Conservation (phyloP, 176 grass and related monocot species). For the Dendrocalamus sinicus region DNA sequence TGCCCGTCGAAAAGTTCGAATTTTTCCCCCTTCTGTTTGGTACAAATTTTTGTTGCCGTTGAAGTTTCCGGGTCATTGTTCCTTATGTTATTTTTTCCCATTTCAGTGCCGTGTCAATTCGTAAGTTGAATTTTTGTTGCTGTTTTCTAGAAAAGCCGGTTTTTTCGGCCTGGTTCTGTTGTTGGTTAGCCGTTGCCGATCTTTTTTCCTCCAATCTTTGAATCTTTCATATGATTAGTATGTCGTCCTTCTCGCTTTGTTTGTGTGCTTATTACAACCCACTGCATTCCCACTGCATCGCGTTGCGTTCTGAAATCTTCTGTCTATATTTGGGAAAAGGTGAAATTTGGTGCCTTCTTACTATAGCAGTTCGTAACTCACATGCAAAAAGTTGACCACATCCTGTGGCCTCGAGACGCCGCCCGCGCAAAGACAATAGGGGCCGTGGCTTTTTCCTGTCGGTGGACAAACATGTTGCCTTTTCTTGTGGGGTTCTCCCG, state of each 20-base stretch:
- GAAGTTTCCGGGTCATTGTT: neutral
- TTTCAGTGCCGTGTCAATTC: constrained; percentile 42
- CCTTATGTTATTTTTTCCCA: neutral
- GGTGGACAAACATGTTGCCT: constrained; percentile 50
- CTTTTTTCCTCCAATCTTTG: constrained; percentile 8
- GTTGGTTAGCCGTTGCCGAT: constrained; percentile 7
- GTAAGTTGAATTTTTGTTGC: constrained; percentile 37
- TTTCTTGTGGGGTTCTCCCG: constrained; percentile 44
- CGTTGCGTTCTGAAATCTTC: constrained; percentile 1
- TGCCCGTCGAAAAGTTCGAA: neutral
- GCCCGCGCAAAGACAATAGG: constrained; percentile 6
- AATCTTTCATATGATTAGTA: constrained; percentile 26
- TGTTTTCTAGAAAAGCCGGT: constrained; percentile 12
- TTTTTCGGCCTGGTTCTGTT: constrained; percentile 20
- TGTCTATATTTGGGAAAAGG: constrained; percentile 24
- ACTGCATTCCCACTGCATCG: neutral
- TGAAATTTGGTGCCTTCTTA: constrained; percentile 38
- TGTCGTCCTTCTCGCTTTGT: neutral
- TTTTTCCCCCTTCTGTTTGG: neutral
- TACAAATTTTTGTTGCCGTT: neutral
- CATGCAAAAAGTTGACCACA: constrained; percentile 51
- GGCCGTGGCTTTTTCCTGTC: constrained; percentile 45
- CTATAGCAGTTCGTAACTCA: constrained; percentile 34
- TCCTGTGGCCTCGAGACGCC: constrained; percentile 28
- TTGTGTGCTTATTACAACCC: too few relatives aligned